Conservation (phyloP, 2,329 filamentous ascomycete genomes). For the Xylariaceae sp. region DNA sequence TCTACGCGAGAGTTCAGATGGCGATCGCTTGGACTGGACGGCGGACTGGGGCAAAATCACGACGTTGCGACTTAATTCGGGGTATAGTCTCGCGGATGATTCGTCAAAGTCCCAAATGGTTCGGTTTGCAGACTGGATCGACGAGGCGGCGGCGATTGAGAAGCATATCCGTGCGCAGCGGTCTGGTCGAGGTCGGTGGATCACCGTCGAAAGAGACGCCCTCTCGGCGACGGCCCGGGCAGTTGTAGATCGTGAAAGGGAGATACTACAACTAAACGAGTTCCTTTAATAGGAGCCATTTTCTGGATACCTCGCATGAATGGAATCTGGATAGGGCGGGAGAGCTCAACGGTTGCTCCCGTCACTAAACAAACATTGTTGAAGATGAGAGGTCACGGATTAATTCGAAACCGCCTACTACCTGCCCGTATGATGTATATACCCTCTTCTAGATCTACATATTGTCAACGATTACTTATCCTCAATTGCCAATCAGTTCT, state of each 20-base stretch:
- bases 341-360: too few species aligned
- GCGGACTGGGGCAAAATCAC: slow-evolving; percentile 50
- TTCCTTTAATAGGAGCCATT: neutral
- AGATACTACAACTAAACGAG: neutral
- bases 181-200: slow-evolving; percentile 44
- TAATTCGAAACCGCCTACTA: too few species aligned
- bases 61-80: slow-evolving; percentile 41
- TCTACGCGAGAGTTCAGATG: slow-evolving; percentile 38
- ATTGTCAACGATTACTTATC: too few species aligned
- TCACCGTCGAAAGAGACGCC: slow-evolving; percentile 44
- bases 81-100: slow-evolving; percentile 37
- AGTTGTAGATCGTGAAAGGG: slow-evolving; percentile 14
- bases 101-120: slow-evolving; percentile 32
- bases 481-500: too few species aligned
- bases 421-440: too few species aligned
- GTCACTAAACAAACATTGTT: neutral
- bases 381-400: too few species aligned
- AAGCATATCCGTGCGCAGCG: slow-evolving; percentile 43
- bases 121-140: slow-evolving; percentile 34
- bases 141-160: slow-evolving; percentile 41
- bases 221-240: slow-evolving; percentile 20
- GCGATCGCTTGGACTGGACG: slow-evolving; percentile 49
- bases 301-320: neutral
- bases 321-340: neutral
- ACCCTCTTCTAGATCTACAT: too few species aligned